These are phyloP conservation scores for Hypomyces rosellus DNA, from an alignment of 2,329 filamentous ascomycete species.

Conservation along the genomic window DNA sequence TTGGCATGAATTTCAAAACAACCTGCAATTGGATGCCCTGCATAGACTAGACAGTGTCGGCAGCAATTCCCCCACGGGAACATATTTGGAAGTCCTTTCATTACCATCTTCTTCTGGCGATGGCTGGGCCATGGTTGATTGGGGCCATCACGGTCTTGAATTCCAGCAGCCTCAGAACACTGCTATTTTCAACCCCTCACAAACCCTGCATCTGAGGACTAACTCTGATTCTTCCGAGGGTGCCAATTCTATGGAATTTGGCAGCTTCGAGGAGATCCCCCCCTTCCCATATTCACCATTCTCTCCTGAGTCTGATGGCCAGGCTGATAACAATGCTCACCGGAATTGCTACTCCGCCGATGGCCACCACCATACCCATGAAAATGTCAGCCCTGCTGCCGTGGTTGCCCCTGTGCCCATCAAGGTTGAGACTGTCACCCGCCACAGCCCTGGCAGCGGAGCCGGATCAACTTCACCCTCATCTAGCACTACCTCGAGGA, in stretches of 20 bases:
- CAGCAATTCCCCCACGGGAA: slow-evolving; percentile 40
- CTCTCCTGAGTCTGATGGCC: slow-evolving; percentile 75
- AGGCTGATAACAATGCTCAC: slow-evolving; percentile 55
- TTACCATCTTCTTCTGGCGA: slow-evolving; percentile 76
- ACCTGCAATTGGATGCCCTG: slow-evolving; percentile 46
- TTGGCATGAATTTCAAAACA: slow-evolving; percentile 72
- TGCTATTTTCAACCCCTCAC: slow-evolving; percentile 85
- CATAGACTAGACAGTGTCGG: slow-evolving; percentile 35
- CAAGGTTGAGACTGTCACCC: slow-evolving; percentile 45
- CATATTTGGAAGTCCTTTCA: slow-evolving; percentile 79
- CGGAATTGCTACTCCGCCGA: slow-evolving; percentile 58
- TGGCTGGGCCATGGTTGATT: slow-evolving; percentile 78
- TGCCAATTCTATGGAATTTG: slow-evolving; percentile 58
- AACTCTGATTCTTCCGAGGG: slow-evolving; percentile 81
- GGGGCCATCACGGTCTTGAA: slow-evolving; percentile 60
- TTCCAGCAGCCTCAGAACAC: slow-evolving; percentile 44
- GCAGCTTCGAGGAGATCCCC: slow-evolving; percentile 74
- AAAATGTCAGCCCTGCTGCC: slow-evolving; percentile 60
- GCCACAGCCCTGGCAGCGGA: slow-evolving; percentile 55
- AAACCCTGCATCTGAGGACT: slow-evolving; percentile 82
- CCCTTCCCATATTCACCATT: slow-evolving; percentile 69
- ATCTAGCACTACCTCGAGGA: slow-evolving; percentile 54
- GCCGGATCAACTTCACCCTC: slow-evolving; percentile 56
- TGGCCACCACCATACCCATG: slow-evolving; percentile 40
- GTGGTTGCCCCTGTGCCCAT: slow-evolving; percentile 64